A percentile compares a stretch with the other conserved stretches of the same genome.
Evolutionary conservation across 108 stramenopile species (phyloP).

Genomic region (Pinguiococcus pyrenoidosus): DNA sequence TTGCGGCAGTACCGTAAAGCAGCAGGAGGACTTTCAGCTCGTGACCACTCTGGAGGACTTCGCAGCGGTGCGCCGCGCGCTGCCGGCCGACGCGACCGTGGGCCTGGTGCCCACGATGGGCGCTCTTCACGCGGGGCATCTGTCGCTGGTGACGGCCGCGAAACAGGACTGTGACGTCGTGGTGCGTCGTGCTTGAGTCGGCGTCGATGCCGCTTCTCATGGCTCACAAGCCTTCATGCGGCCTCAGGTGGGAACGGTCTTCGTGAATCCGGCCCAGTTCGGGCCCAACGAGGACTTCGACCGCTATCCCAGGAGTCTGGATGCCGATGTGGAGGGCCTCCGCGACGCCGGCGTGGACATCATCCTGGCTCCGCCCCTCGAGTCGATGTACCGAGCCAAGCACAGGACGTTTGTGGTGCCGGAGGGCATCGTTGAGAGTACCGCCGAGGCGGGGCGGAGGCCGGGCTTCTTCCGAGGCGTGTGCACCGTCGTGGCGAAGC

Average conservation of each 20-base stretch:
- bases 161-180: not conserved
- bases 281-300: constrained; percentile 82
- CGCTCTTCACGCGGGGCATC: constrained; percentile 74
- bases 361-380: constrained; percentile 22
- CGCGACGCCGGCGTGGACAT: constrained; percentile 22
- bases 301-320: constrained; percentile 77
- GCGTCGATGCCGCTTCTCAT: not conserved
- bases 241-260: constrained; percentile 77
- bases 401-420: constrained; percentile 27
- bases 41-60: too few relatives aligned
- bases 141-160: constrained; percentile 8
- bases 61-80: not conserved
- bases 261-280: constrained; percentile 96
- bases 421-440: constrained; percentile 59
- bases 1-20: too few relatives aligned
- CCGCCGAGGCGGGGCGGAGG: constrained; percentile 58
- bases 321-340: constrained; percentile 54
- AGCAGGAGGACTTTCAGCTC: too few relatives aligned
- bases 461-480: constrained; percentile 92
- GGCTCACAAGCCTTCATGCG: constrained; percentile 59
- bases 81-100: not conserved
- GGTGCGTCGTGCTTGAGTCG: not conserved
- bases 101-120: constrained; percentile 96
- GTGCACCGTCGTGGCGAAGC: constrained; percentile 90
- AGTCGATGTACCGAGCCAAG: constrained; percentile 25